phyloP scores from a whole-genome alignment of 352 stramenopile species.

The Globisporangium lucens region DNA sequence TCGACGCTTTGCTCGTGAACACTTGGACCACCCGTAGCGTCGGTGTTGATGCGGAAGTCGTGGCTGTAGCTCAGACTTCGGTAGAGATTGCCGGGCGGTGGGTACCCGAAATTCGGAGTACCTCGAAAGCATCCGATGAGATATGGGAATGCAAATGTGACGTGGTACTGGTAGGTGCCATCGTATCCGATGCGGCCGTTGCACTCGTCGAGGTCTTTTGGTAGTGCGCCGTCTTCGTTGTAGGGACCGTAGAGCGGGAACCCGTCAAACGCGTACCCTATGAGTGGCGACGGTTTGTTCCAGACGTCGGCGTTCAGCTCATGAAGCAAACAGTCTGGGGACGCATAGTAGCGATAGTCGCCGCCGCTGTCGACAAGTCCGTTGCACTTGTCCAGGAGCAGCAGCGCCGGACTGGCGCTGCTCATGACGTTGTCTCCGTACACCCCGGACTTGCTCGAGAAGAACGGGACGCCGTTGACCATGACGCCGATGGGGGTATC shows the following conservation, averaged over 20 bases:
- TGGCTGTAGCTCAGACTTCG: slow-evolving; percentile 59
- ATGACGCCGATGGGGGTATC: slow-evolving; percentile 62
- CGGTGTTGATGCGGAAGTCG: slow-evolving; percentile 46
- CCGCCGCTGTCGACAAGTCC: slow-evolving; percentile 56
- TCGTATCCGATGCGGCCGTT: slow-evolving; percentile 63
- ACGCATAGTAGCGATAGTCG: slow-evolving; percentile 73
- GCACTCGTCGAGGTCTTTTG: slow-evolving; percentile 60
- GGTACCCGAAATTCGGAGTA: not conserved
- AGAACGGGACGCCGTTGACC: slow-evolving; percentile 74
- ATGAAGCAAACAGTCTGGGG: slow-evolving; percentile 58
- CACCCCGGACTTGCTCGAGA: slow-evolving; percentile 29
- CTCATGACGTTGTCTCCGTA: slow-evolving; percentile 47
- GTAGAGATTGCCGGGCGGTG: slow-evolving; percentile 26
- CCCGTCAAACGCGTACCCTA: slow-evolving; percentile 74
- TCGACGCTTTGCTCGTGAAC: slow-evolving; percentile 59
- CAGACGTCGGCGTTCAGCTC: slow-evolving; percentile 30
- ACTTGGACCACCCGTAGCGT: slow-evolving; percentile 40
- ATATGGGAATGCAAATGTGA: slow-evolving; percentile 46
- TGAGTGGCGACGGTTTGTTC: slow-evolving; percentile 41
- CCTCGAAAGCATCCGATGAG: slow-evolving; percentile 67
- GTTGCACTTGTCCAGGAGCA: slow-evolving; percentile 69
- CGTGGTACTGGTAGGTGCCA: slow-evolving; percentile 69
- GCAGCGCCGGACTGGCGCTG: slow-evolving; percentile 30
- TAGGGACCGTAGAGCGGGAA: slow-evolving; percentile 73
- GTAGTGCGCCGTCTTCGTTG: slow-evolving; percentile 36